A percentile compares a stretch with the other conserved stretches of the same genome.
phyloP scores from a whole-genome alignment of 176 grass and related monocot genomes.

The sorghum (Sorghum bicolor) region Sorghum_bicolor_NCBIv3 NC_012871.2:67843501-67844000 shows the following conservation, averaged over 20 bases:
- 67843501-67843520: not conserved
- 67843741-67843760: not conserved
- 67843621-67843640: too few relatives aligned
- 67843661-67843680: not conserved
- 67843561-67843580: too few relatives aligned
- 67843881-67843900: not conserved
- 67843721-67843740: not conserved
- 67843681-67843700: not conserved
- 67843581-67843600: too few relatives aligned
- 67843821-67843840: not conserved
- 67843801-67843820: not conserved
- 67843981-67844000: not conserved
- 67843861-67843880: not conserved
- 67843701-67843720: not conserved
- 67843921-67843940: not conserved
- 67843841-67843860: too few relatives aligned
- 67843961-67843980: not conserved
- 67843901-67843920: not conserved
- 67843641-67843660: not conserved
- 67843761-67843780: not conserved
- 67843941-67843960: slow-evolving; percentile 17
- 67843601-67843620: not conserved
- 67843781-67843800: not conserved
- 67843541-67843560: too few relatives aligned
- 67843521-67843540: too few relatives aligned